These are phyloP conservation scores for Suillus ampliporus DNA, from an alignment of 768 basidiomycete species.

Conservation along the genomic window DNA sequence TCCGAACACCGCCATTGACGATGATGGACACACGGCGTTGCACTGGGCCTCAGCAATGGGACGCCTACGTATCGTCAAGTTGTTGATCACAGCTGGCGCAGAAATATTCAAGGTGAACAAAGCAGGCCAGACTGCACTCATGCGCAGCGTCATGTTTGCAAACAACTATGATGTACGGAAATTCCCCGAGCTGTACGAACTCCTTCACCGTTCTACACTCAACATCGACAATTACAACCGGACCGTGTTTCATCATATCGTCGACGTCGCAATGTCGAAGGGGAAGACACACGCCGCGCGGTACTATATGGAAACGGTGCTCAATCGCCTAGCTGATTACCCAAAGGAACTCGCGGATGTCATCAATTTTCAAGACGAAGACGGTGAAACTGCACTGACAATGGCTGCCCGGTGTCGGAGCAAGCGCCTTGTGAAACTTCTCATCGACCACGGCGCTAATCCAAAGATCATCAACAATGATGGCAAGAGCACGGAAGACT, in stretches of 20 bases:
- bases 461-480: constrained; percentile 94
- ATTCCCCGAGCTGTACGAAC: constrained; percentile 96
- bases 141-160: constrained; percentile 99
- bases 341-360: constrained; percentile 97
- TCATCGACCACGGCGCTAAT: constrained; percentile 96
- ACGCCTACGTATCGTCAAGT: constrained; percentile 92
- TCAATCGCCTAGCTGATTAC: constrained; percentile 86
- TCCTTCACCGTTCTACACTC: constrained; percentile 96
- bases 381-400: constrained; percentile 96
- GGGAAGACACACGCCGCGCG: constrained; percentile 97
- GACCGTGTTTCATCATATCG: constrained; percentile 97
- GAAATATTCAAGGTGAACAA: constrained; percentile 98
- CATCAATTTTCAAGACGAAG: constrained; percentile 99
- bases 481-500: constrained; percentile 97
- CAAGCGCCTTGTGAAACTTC: constrained; percentile 92
- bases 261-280: constrained; percentile 97
- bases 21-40: constrained; percentile 94
- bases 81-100: constrained; percentile 91
- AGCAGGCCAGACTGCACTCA: constrained; percentile 94
- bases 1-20: constrained; percentile 95
- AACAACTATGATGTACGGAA: constrained; percentile 99
- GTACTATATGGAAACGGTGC: constrained; percentile 98
- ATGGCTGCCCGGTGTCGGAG: constrained; percentile 95
- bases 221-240: constrained; percentile 99
- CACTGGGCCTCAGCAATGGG: constrained; percentile 99